Percentiles rank a stretch among this genome's conserved stretches.
Evolutionary conservation across 2,329 filamentous ascomycete genomes (phyloP).

Genomic region (Colletotrichum chlorophyti): DNA sequence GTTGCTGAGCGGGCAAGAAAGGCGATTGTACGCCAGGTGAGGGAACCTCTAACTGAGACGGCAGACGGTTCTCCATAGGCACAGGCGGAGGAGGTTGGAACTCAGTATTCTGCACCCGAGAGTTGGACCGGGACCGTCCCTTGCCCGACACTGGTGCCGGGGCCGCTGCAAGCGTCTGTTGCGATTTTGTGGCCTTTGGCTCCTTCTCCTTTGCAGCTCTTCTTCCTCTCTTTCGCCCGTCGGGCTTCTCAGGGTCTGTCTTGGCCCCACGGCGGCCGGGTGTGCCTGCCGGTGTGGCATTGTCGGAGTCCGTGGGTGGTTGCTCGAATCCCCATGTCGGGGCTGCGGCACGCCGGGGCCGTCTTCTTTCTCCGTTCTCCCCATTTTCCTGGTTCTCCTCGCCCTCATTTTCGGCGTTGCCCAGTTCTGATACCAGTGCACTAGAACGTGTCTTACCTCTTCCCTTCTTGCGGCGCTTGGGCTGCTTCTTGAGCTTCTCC

Average conservation of each 20-base stretch:
- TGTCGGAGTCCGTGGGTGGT: constrained; percentile 65
- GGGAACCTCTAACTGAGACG: constrained; percentile 52
- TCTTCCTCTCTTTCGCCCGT: constrained; percentile 48
- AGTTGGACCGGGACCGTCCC: constrained; percentile 61
- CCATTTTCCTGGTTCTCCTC: constrained; percentile 63
- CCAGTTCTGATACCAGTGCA: constrained; percentile 71
- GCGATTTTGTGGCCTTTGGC: constrained; percentile 46
- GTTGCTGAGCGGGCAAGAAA: constrained; percentile 40
- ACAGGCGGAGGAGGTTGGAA: constrained; percentile 42
- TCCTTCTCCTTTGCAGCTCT: constrained; percentile 49
- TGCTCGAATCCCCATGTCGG: constrained; percentile 75
- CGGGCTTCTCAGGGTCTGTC: constrained; percentile 50
- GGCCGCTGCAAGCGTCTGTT: constrained; percentile 50
- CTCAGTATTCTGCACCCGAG: constrained; percentile 55
- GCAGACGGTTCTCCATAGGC: constrained; percentile 48
- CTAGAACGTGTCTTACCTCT: constrained; percentile 66
- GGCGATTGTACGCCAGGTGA: constrained; percentile 50
- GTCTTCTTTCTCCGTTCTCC: constrained; percentile 66
- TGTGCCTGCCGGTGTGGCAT: constrained; percentile 62
- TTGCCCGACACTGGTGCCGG: constrained; percentile 49
- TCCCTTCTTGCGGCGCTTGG: constrained; percentile 56
- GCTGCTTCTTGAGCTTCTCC: constrained; percentile 74
- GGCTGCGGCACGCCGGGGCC: constrained; percentile 70
- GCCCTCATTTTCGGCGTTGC: constrained; percentile 62
- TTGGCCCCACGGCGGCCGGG: constrained; percentile 60